Evolutionary conservation across 164 flowering plant genomes (phyloP).

Genomic region (Aristolochia contorta): DNA sequence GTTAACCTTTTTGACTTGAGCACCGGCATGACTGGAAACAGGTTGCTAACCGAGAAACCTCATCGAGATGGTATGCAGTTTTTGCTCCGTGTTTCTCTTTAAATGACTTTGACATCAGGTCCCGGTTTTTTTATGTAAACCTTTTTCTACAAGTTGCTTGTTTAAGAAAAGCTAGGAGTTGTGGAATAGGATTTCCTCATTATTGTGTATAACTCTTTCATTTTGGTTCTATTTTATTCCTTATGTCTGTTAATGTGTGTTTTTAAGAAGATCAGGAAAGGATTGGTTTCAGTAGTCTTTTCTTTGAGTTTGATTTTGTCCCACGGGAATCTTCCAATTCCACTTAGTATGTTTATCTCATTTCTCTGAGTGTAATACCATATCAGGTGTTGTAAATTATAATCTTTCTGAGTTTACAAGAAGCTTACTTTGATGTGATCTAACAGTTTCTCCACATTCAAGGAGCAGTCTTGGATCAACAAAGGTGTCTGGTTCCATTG

Average conservation of each 20-base stretch:
- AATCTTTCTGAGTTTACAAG: not conserved
- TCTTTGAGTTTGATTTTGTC: not conserved
- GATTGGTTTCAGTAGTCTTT: too few species aligned
- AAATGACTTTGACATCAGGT: not conserved
- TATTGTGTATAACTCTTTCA: not conserved
- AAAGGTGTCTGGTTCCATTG: conserved; percentile 24
- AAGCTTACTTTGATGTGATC: not conserved
- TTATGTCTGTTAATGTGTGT: not conserved
- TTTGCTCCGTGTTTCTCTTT: not conserved
- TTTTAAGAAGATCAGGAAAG: not conserved
- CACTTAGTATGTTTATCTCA: not conserved
- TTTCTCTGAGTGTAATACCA: not conserved
- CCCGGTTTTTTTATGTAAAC: not conserved
- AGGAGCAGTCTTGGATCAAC: conserved; percentile 15
- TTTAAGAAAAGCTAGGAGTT: not conserved
- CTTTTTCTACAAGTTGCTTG: too few species aligned
- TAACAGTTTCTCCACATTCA: conserved; percentile 1
- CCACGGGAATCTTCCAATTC: not conserved
- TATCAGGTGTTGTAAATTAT: not conserved
- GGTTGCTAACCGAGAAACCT: conserved; percentile 59
- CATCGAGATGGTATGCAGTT: conserved; percentile 49
- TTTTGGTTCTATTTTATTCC: not conserved
- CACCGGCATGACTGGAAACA: conserved; percentile 39
- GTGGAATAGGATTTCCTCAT: not conserved
- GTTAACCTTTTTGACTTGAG: conserved; percentile 71